phyloP scores from a whole-genome alignment of 2,329 filamentous ascomycete genomes.

The Penicillium frequentans region DNA sequence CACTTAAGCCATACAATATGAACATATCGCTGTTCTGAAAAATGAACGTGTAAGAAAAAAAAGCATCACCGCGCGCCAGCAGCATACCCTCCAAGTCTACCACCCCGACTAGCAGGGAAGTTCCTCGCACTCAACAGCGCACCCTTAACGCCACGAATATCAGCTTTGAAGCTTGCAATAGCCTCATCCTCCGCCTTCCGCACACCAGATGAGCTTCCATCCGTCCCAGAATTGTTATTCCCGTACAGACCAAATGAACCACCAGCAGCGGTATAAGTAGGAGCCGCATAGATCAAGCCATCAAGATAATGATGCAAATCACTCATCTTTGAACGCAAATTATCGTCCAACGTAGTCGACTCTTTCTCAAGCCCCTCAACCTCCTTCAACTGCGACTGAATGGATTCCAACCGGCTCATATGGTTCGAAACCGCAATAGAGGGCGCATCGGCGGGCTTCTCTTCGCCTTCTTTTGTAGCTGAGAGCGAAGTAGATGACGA shows the following conservation, averaged over 20 bases:
- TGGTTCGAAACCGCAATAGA: conserved; percentile 36
- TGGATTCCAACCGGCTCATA: conserved; percentile 48
- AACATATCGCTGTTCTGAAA: neutral
- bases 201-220: conserved; percentile 22
- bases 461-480: conserved; percentile 15
- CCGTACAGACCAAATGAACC: conserved; percentile 36
- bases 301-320: conserved; percentile 57
- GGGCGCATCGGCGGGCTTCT: conserved; percentile 18
- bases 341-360: conserved; percentile 31
- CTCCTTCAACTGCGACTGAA: conserved; percentile 54
- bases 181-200: conserved; percentile 54
- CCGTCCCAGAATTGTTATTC: conserved; percentile 13
- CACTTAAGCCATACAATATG: neutral
- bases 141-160: conserved; percentile 64
- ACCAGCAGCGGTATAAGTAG: conserved; percentile 27
- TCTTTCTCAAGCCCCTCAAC: conserved; percentile 43
- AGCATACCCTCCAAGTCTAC: conserved; percentile 23
- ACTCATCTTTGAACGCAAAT: conserved; percentile 34
- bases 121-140: conserved; percentile 63
- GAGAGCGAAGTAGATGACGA: conserved; percentile 18
- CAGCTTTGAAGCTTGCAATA: conserved; percentile 58
- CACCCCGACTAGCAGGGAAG: conserved; percentile 49
- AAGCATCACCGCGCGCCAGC: conserved; percentile 12
- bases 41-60: neutral
- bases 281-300: conserved; percentile 42